A percentile compares a stretch with the other conserved stretches of the same genome.
Conservation (phyloP, 2,329 filamentous ascomycete species). For the Teratosphaeria viscida region DNA sequence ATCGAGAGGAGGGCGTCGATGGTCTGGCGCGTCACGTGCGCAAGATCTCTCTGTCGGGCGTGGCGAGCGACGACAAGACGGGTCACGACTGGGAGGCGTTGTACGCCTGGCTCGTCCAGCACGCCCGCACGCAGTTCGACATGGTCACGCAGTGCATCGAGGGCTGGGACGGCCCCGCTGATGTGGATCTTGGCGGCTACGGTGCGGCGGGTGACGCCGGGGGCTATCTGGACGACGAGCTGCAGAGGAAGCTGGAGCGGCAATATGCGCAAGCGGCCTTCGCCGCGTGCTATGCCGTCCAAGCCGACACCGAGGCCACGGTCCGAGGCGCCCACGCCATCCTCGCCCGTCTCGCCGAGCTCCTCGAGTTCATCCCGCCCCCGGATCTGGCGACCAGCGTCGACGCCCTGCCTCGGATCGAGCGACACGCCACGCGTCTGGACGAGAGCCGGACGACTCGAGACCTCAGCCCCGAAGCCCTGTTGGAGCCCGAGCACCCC, state of each 20-base stretch:
- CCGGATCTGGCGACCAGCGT: conserved; percentile 35
- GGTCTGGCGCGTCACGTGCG: conserved; percentile 5
- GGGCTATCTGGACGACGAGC: conserved; percentile 49
- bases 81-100: conserved; percentile 58
- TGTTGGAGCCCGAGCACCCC: conserved; percentile 51
- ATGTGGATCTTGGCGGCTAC: conserved; percentile 54
- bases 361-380: conserved; percentile 51
- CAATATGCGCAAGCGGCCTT: conserved; percentile 59
- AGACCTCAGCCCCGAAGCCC: conserved; percentile 30
- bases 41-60: conserved; percentile 20
- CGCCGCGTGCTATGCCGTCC: conserved; percentile 57
- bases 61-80: conserved; percentile 25
- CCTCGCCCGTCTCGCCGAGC: conserved; percentile 46
- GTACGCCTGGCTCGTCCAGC: conserved; percentile 55
- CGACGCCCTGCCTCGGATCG: conserved; percentile 33
- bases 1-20: neutral
- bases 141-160: conserved; percentile 54
- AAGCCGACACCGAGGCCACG: conserved; percentile 48
- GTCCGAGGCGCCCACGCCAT: conserved; percentile 52
- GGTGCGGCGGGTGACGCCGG: conserved; percentile 30
- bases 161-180: conserved; percentile 63
- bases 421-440: conserved; percentile 26
- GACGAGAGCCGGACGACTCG: conserved; percentile 19
- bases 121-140: conserved; percentile 50
- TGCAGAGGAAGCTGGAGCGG: conserved; percentile 49